Conservation (phyloP, 2,329 filamentous ascomycete genomes). For the Dryadomyces quercivorus region DNA sequence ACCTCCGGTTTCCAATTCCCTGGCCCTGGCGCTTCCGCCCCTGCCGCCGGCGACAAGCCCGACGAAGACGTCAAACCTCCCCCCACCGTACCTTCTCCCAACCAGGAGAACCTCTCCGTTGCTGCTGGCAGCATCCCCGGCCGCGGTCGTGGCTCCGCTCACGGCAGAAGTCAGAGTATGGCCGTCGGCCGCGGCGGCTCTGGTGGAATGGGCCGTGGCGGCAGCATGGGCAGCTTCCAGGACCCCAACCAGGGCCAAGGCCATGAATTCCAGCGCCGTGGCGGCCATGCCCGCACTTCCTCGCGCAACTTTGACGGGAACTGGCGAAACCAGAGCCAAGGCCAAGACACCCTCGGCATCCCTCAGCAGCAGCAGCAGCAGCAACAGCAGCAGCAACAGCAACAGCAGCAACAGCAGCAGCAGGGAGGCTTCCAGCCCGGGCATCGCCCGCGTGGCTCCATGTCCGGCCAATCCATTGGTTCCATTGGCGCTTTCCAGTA, state of each 20-base stretch:
- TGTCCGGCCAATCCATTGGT: conserved; percentile 74
- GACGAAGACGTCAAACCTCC: conserved; percentile 34
- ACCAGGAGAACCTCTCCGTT: background rate
- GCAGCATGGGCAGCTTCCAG: conserved; percentile 39
- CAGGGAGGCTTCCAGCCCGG: conserved; percentile 77
- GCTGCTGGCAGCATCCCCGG: conserved; percentile 17
- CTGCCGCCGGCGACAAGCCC: conserved; percentile 44
- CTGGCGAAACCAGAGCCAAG: conserved; percentile 72
- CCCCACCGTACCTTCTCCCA: conserved; percentile 23
- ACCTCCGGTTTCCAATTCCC: conserved; percentile 94
- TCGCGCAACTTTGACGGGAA: conserved; percentile 97
- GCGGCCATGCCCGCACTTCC: conserved; percentile 67
- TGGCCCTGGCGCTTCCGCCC: conserved; percentile 53
- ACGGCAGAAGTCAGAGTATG: conserved; percentile 85
- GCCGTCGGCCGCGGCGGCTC: conserved; percentile 59
- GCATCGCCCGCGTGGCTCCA: conserved; percentile 73
- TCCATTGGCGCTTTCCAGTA: conserved; percentile 83
- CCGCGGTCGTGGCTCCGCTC: conserved; percentile 43
- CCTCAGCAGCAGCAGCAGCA: conserved; percentile 35
- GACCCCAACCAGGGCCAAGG: conserved; percentile 29
- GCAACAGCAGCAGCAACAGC: conserved; percentile 36
- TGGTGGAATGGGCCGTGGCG: conserved; percentile 49
- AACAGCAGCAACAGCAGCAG: conserved; percentile 29
- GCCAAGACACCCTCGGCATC: conserved; percentile 41
- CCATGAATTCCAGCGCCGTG: conserved; percentile 54